phyloP scores from a whole-genome alignment of 345 rosid species.

The Litchi chinensis region DNA sequence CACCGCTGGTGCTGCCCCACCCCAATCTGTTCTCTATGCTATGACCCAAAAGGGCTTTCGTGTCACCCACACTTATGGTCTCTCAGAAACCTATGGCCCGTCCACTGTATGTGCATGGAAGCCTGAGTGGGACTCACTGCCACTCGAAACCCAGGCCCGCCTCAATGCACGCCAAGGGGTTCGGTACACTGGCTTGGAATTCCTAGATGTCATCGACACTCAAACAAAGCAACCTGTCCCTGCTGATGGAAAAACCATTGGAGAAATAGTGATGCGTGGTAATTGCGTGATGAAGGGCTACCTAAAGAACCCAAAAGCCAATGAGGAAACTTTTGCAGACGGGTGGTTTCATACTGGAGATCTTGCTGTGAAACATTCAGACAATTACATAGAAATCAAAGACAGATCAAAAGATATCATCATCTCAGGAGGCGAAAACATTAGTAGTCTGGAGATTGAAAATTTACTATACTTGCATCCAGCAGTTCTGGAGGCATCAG shows the following conservation, averaged over 20 bases:
- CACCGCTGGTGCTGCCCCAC: conserved; percentile 95
- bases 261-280: conserved; percentile 87
- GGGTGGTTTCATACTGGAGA: conserved; percentile 96
- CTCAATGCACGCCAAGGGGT: conserved; percentile 96
- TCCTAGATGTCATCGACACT: conserved; percentile 67
- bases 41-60: conserved; percentile 83
- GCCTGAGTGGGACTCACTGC: conserved; percentile 85
- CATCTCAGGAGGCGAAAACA: conserved; percentile 95
- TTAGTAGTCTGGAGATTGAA: conserved; percentile 85
- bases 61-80: conserved; percentile 85
- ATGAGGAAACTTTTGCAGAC: conserved; percentile 71
- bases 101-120: conserved; percentile 87
- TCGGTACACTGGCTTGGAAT: conserved; percentile 63
- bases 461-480: conserved; percentile 72
- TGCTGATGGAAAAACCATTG: conserved; percentile 76
- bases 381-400: conserved; percentile 80
- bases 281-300: conserved; percentile 88
- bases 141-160: conserved; percentile 71
- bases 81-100: conserved; percentile 91
- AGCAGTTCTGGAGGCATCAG: conserved; percentile 77
- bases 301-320: conserved; percentile 79
- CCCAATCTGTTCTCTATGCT: conserved; percentile 68
- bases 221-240: conserved; percentile 69
- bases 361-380: conserved; percentile 86
- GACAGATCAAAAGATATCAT: conserved; percentile 92